These are phyloP conservation scores for Vinca major DNA, from an alignment of 305 asterid species.

Conservation along the genomic window DNA sequence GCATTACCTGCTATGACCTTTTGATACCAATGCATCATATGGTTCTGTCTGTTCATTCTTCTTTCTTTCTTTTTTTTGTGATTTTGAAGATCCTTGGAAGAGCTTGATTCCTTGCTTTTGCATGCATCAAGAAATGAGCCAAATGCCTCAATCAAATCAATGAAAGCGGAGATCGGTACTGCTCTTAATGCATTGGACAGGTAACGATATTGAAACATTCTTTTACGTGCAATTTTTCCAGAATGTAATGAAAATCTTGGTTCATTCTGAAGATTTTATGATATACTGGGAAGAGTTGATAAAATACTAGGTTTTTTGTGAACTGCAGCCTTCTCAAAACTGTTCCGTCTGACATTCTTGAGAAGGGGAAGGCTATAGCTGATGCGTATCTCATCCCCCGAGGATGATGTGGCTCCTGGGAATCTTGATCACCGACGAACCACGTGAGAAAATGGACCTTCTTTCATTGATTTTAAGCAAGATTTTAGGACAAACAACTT, in stretches of 20 bases:
- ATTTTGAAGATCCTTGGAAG: constrained; percentile 67
- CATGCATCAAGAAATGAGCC: constrained; percentile 74
- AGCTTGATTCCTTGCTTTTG: constrained; percentile 77
- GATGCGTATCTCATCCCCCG: constrained; percentile 49
- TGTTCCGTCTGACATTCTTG: constrained; percentile 71
- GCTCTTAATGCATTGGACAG: constrained; percentile 65
- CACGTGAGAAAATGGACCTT: too few relatives aligned
- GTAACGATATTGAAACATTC: constrained; percentile 22
- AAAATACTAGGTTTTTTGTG: constrained; percentile 2
- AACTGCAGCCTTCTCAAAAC: constrained; percentile 59
- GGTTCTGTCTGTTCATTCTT: not conserved
- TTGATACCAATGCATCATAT: not conserved
- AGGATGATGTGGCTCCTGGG: constrained; percentile 30
- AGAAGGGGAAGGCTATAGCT: constrained; percentile 80
- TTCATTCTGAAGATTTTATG: not conserved
- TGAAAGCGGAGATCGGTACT: constrained; percentile 45
- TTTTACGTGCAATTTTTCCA: not conserved
- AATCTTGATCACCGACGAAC: constrained; percentile 43
- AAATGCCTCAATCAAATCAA: constrained; percentile 42
- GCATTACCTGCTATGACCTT: not conserved
- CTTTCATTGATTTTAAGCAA: too few relatives aligned
- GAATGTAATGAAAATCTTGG: not conserved
- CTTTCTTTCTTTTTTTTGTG: not conserved
- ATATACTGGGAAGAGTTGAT: not conserved
- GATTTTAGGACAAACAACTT: too few relatives aligned